Evolutionary conservation across 2,329 filamentous ascomycete species (phyloP).

Genomic region (Aaosphaeria pasadenensis): DNA sequence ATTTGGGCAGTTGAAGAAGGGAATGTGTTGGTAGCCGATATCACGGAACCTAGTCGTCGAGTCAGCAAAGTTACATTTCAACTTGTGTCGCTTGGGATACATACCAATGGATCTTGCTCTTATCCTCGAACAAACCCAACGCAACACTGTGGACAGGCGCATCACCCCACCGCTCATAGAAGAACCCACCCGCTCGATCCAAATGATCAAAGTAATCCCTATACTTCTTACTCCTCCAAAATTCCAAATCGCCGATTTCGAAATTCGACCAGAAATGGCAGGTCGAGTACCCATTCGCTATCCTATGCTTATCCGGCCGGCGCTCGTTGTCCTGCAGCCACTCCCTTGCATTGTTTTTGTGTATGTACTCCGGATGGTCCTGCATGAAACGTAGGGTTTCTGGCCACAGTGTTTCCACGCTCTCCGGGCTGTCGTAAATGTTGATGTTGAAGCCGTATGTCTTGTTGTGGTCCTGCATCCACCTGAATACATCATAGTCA

Average conservation of each 20-base stretch:
- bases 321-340: slow-evolving; percentile 80
- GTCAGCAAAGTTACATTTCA: background rate
- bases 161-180: slow-evolving; percentile 98
- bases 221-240: slow-evolving; percentile 88
- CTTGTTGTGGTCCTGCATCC: slow-evolving; percentile 98
- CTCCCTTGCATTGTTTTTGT: slow-evolving; percentile 78
- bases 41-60: slow-evolving; percentile 81
- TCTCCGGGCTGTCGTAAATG: slow-evolving; percentile 86
- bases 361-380: slow-evolving; percentile 76
- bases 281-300: slow-evolving; percentile 91
- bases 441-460: slow-evolving; percentile 99
- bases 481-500: slow-evolving; percentile 97
- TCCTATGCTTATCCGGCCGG: slow-evolving; percentile 74
- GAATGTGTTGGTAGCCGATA: slow-evolving; percentile 97
- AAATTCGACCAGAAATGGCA: slow-evolving; percentile 99
- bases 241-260: slow-evolving; percentile 88
- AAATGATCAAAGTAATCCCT: slow-evolving; percentile 96
- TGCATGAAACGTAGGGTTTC: slow-evolving; percentile 88
- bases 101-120: slow-evolving; percentile 87
- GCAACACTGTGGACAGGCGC: slow-evolving; percentile 95
- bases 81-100: slow-evolving; percentile 29
- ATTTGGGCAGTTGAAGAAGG: slow-evolving; percentile 98
- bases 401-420: slow-evolving; percentile 89
- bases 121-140: slow-evolving; percentile 86
- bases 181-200: slow-evolving; percentile 92